Evolutionary conservation across 2,329 filamentous ascomycete genomes (phyloP).

Genomic region (Epichloe bromicola): DNA sequence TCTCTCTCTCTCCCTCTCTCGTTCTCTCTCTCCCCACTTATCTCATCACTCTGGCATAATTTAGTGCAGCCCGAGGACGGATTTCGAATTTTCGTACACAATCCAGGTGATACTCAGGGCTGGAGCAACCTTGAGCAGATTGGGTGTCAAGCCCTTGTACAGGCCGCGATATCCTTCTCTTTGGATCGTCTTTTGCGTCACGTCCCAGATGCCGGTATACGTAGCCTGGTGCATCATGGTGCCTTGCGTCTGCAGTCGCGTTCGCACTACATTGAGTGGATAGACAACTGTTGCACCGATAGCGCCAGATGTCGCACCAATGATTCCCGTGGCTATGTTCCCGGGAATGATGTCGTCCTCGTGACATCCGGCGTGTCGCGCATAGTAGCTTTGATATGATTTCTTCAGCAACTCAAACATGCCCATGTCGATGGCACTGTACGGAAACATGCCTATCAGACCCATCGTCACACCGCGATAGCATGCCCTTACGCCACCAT

Average conservation of each 20-base stretch:
- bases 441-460: constrained; percentile 91
- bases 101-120: constrained; percentile 92
- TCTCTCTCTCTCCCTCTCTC: background rate
- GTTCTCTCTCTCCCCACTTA: background rate
- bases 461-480: constrained; percentile 93
- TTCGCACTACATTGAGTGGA: constrained; percentile 85
- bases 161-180: constrained; percentile 75
- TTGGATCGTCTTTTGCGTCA: constrained; percentile 67
- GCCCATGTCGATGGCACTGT: constrained; percentile 90
- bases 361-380: constrained; percentile 53
- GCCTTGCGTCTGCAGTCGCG: constrained; percentile 84
- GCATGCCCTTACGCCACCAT: constrained; percentile 61
- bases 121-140: constrained; percentile 89
- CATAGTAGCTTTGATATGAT: constrained; percentile 55
- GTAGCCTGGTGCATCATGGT: constrained; percentile 82
- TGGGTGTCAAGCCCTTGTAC: constrained; percentile 91
- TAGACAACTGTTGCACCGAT: constrained; percentile 92
- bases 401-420: constrained; percentile 90
- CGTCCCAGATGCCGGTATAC: constrained; percentile 85
- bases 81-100: constrained; percentile 84
- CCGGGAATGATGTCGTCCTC: constrained; percentile 74
- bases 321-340: constrained; percentile 73
- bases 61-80: constrained; percentile 42
- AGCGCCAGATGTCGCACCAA: constrained; percentile 83
- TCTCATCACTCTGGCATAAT: background rate